phyloP scores from a whole-genome alignment of 768 basidiomycete species.

The Pleurotus pulmonarius region DNA sequence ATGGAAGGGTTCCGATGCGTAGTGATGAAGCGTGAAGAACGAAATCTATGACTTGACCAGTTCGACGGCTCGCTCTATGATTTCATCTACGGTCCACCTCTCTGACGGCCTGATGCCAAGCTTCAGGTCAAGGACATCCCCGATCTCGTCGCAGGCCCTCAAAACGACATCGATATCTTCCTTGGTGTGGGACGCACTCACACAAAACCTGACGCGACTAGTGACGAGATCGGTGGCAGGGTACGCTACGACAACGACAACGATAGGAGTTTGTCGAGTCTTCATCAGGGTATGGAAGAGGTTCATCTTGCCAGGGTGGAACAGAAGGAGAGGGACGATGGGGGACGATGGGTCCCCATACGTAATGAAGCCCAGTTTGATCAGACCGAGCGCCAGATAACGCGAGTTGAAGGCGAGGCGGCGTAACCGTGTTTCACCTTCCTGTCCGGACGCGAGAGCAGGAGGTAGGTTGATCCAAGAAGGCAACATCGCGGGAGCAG shows the following conservation, averaged over 20 bases:
- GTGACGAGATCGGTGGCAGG: constrained; percentile 89
- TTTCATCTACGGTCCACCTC: constrained; percentile 77
- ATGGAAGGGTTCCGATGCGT: no score
- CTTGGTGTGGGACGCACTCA: constrained; percentile 95
- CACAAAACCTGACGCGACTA: constrained; percentile 87
- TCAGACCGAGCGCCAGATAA: constrained; percentile 82
- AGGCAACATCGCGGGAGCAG: constrained; percentile 61
- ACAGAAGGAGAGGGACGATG: constrained; percentile 88
- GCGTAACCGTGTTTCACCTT: constrained; percentile 78
- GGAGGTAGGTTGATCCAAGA: constrained; percentile 76
- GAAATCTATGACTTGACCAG: constrained; percentile 44
- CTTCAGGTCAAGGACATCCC: constrained; percentile 87
- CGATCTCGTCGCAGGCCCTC: constrained; percentile 87
- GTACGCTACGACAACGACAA: constrained; percentile 88
- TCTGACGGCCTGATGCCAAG: constrained; percentile 53
- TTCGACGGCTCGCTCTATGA: constrained; percentile 70
- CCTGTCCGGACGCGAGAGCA: constrained; percentile 72
- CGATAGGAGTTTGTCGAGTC: constrained; percentile 72
- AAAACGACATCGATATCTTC: constrained; percentile 89
- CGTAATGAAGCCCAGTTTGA: constrained; percentile 94
- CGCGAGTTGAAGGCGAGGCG: constrained; percentile 94
- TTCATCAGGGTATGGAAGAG: constrained; percentile 89
- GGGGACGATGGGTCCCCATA: constrained; percentile 91
- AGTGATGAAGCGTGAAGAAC: background rate
- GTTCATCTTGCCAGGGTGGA: constrained; percentile 92